Evolutionary conservation across 164 flowering plant genomes (phyloP), one percentile per base, ranked within the genome.

Genomic region (Dillenia suffruticosa): DNA sequence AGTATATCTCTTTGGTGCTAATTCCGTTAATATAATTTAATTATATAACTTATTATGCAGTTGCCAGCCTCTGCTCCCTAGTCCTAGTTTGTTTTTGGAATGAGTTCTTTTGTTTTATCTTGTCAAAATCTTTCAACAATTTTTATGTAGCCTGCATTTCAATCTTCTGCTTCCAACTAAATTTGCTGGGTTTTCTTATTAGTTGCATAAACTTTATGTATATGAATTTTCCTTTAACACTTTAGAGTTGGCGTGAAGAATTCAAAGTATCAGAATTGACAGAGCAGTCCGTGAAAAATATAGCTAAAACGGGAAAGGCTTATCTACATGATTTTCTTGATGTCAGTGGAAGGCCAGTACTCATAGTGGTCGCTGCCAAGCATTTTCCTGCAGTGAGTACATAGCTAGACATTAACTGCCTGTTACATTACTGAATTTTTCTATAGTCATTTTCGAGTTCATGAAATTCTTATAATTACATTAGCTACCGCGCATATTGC

Each of bases 211-310:
- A 32, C 40, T 32, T 32, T 32, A 32, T 32, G 40, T 4, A 32
- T 32, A 32, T 32, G 40, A 32, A 32, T 32, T 32, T 32, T 32
- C 40, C 40, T 32, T 32, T 32, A 32, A 32, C 46, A 13, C 53
- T 46, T 60, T 63, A 93, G 98, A 89, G 74, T 80, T 93, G 98
- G 96, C 92, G 86, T 64, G 77, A 78, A 76, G 97, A 90, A 56
- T 84, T 90, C 71, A 76, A 84, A 24, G 91, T 90, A 24, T 81
- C 90, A 61, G 72, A 83, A 32, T 64, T 93, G 67, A 68, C 89
- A 44, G 92, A 90, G 61, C 86, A 84, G 59, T 73, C 84, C 0
- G 81, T 93, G 46, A 72, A 73, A 65, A 54, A 22, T 19, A 51
- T 75, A 45, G 92, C 91, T 55, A 63, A 63, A 62, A 87, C 89